These are phyloP conservation scores for Colletotrichum euphorbiae DNA, from an alignment of 2,329 filamentous ascomycete genomes.

Conservation along the genomic window DNA sequence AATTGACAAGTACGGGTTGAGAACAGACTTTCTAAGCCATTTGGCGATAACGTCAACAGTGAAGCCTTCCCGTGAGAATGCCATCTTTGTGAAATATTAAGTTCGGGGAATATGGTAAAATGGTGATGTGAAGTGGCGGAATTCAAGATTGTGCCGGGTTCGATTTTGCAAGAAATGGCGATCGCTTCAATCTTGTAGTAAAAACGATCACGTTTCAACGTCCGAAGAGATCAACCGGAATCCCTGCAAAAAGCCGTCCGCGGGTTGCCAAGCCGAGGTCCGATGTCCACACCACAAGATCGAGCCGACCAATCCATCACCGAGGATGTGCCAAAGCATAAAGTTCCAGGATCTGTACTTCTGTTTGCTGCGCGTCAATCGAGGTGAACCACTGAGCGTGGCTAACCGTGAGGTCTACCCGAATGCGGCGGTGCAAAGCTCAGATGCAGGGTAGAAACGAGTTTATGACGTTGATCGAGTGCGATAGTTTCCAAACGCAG, in stretches of 20 bases:
- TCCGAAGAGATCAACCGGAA: conserved; percentile 3
- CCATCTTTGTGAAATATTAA: not conserved
- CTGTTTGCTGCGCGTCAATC: conserved; percentile 7
- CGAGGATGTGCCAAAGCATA: conserved; percentile 9
- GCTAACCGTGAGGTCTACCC: not conserved
- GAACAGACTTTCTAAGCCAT: conserved; percentile 39
- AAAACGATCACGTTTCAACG: conserved; percentile 35
- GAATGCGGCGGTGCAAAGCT: not conserved
- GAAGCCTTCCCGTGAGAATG: conserved; percentile 42
- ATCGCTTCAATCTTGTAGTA: not conserved
- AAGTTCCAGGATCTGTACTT: conserved; percentile 3
- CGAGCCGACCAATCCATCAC: conserved; percentile 6
- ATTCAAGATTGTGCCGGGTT: no score
- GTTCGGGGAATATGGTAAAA: no score
- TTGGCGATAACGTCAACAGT: conserved; percentile 43
- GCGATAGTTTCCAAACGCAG: conserved; percentile 6
- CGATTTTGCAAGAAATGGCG: not conserved
- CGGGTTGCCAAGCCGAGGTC: conserved; percentile 21
- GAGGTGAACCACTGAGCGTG: conserved; percentile 1
- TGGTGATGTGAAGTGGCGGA: not conserved
- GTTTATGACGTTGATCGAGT: conserved; percentile 27
- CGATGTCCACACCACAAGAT: not conserved
- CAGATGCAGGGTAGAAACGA: not conserved
- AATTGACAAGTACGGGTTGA: conserved; percentile 41
- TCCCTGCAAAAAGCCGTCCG: not conserved